Evolutionary conservation across 2,329 filamentous ascomycete genomes (phyloP), one percentile per base, ranked within the genome.

Genomic region (Xylariaceae sp.): DNA sequence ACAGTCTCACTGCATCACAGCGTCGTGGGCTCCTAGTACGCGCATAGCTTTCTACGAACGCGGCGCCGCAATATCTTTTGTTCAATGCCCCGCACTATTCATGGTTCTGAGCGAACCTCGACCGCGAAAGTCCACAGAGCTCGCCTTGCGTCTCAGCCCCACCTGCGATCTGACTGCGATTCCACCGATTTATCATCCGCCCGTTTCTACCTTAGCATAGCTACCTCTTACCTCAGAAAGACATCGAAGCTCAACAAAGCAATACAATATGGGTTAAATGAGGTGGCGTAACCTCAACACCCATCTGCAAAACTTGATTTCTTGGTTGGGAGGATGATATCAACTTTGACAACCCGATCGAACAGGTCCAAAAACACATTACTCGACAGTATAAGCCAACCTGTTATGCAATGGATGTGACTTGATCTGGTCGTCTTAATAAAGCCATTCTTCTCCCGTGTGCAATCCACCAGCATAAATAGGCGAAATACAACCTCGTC

Each of bases 111-210:
- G 39, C 44, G 26, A 50, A 28, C 39, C 40, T 49, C 56, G 17
- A 62, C 45, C 44, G 51, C 50, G 44, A 43, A 21, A 45, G 36
- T 23, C 36, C 26, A 16, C 33, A 33, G n/a, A 54, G 46, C 26
- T 53, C 45, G 39, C 52, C 34, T 48, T 50, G 34, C 48, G 23
- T 31, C 44, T 50, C 19, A 47, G 49, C 56, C 52, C 53, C 56
- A 62, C 49, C 47, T 56, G 24, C 59, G 41, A 56, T 53, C 28
- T 45, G 17, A 26, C 46, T 33, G 4, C 57, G 53, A 49, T 55
- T 29, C 31, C 26, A 46, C 47, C 48, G 28, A 40, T 39, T 36
- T 23, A 46, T 47, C 24, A 16, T 2, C 24, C 34, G 6, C 43
- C 37, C 39, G 41, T 39, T 43, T 55, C 36, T 40, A 28, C 17